These are phyloP conservation scores for Penicillium sp. DNA, from an alignment of 2,329 filamentous ascomycete species.

Conservation along the genomic window DNA sequence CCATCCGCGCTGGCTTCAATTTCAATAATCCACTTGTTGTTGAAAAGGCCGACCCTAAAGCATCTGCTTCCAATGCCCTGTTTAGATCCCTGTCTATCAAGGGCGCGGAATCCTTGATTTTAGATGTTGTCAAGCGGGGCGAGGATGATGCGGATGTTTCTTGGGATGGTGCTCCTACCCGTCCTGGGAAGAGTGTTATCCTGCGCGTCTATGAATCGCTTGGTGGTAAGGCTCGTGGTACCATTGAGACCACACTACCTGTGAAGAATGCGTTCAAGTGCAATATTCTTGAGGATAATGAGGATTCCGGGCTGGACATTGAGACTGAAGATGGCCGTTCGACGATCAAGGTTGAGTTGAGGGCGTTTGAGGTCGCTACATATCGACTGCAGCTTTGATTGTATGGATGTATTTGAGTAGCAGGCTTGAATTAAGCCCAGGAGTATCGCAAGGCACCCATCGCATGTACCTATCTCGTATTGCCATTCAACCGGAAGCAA, in stretches of 20 bases:
- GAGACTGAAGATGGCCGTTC: constrained; percentile 33
- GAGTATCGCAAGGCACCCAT: not conserved
- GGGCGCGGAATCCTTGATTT: constrained; percentile 65
- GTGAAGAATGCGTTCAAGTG: constrained; percentile 77
- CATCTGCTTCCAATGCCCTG: constrained; percentile 14
- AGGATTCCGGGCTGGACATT: constrained; percentile 59
- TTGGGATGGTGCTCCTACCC: constrained; percentile 58
- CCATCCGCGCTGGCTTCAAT: constrained; percentile 78
- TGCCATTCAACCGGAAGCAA: not conserved
- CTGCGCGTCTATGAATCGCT: constrained; percentile 84
- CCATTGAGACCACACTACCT: constrained; percentile 64
- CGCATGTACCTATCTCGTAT: not conserved
- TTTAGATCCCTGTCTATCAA: constrained; percentile 64
- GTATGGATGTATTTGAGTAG: not conserved
- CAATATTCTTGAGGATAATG: constrained; percentile 85
- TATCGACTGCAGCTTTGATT: constrained; percentile 62
- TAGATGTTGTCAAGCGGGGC: constrained; percentile 92
- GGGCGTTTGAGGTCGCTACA: constrained; percentile 83
- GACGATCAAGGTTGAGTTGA: constrained; percentile 62
- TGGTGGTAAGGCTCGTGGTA: constrained; percentile 74
- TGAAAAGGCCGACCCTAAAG: constrained; percentile 36
- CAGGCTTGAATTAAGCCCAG: too few relatives aligned
- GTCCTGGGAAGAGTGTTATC: constrained; percentile 75
- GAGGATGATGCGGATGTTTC: constrained; percentile 73
- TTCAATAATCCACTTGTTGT: constrained; percentile 80